Evolutionary conservation across 176 grass and related monocot genomes (phyloP), one percentile per base, ranked within the genome.

Genomic region (Chloris gayana): DNA sequence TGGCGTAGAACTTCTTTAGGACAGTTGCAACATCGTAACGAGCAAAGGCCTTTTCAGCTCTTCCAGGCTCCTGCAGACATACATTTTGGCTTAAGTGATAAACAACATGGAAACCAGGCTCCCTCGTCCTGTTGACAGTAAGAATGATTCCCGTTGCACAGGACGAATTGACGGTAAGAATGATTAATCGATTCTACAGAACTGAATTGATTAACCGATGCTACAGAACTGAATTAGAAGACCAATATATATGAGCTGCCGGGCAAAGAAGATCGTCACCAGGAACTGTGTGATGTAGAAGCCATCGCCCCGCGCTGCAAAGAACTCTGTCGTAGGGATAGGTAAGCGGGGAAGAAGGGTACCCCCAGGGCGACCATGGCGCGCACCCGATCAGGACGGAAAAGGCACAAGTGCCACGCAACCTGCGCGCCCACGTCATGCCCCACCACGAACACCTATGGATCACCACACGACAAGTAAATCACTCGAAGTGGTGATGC

Each of bases 271-370:
- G 21, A 85, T 7, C 53, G 17, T 18, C 14, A 91, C 89, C 88
- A 89, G 92, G 29, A 87, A 87, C 71, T 94, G 92, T 4, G 29
- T 78, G 29, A 89, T 80, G 71, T 94, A 91, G 67, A 94, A 85
- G 4, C 89, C 83, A 31, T 94, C 92, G 31, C 88, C 82, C 31
- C 26, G 7, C 5, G 18, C 70, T 4, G 75, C 79, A 4, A 87
- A 80, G 17, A 3, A 0, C 2, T 91, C 89, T 25, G 9, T 56
- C 1, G 45, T 0, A 22, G 81, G 21, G 45, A 6, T 14, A 75
- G 61, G 73, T 1, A 35, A 0, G 2, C 92, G 86, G 14, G 61
- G 27, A 74, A 89, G 79, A 29, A 94, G 4, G 92, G 86, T 18
- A 91, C 14, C 22, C 41, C 78, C 2, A 94, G 13, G 49, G 41